These are phyloP conservation scores for Lactarius evosmus DNA, from an alignment of 768 basidiomycete genomes.

Conservation along the genomic window DNA sequence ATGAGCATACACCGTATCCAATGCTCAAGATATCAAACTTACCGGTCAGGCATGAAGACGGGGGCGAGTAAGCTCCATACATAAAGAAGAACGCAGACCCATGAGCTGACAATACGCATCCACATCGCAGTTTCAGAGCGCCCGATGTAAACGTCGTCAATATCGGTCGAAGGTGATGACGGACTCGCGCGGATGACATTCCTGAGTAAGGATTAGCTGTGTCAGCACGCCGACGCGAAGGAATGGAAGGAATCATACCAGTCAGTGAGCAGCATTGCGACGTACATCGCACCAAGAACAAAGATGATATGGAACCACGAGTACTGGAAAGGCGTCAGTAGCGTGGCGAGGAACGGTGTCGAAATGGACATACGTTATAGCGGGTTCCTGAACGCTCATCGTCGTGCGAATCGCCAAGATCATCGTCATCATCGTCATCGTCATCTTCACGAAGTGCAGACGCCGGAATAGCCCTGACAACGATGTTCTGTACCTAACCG, in stretches of 20 bases:
- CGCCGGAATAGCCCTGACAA: constrained; percentile 78
- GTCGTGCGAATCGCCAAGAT: constrained; percentile 72
- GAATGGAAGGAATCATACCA: constrained; percentile 61
- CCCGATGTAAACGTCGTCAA: constrained; percentile 84
- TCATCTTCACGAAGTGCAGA: constrained; percentile 80
- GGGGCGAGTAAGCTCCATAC: constrained; percentile 88
- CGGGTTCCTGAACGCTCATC: constrained; percentile 92
- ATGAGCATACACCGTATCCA: constrained; percentile 5
- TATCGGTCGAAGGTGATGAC: constrained; percentile 46
- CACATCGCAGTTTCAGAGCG: constrained; percentile 97
- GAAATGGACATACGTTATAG: constrained; percentile 71
- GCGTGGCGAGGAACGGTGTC: not conserved
- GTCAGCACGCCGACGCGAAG: constrained; percentile 5
- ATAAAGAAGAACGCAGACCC: constrained; percentile 87
- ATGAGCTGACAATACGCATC: constrained; percentile 96
- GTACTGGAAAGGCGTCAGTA: constrained; percentile 55
- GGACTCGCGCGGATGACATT: constrained; percentile 58
- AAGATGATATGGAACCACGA: constrained; percentile 99
- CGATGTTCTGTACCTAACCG: not conserved
- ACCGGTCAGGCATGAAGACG: constrained; percentile 88
- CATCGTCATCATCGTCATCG: constrained; percentile 70
- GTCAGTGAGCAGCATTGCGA: constrained; percentile 93
- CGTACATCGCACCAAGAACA: constrained; percentile 94
- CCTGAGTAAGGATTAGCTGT: constrained; percentile 41
- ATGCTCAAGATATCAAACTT: constrained; percentile 32